Conservation (phyloP, 371 early-diverging fungal species). For the Gilbertella persicaria region DNA sequence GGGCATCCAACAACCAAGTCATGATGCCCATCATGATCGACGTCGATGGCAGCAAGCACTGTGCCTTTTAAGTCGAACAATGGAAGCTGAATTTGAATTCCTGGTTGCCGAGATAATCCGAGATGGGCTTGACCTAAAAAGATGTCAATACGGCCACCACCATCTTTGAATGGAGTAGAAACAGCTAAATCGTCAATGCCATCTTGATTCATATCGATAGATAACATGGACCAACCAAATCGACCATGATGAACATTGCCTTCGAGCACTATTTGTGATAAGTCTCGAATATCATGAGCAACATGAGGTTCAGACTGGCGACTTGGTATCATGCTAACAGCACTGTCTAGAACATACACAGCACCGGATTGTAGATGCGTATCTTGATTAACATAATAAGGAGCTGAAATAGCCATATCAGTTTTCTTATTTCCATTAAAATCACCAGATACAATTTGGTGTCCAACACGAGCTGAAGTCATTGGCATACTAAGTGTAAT, state of each 20-base stretch:
- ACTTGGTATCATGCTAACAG: neutral
- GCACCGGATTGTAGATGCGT: conserved; percentile 53
- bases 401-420: conserved; percentile 76
- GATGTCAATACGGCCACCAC: conserved; percentile 58
- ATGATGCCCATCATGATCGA: conserved; percentile 63
- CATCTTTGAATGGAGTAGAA: conserved; percentile 65
- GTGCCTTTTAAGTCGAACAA: conserved; percentile 54
- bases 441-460: conserved; percentile 65
- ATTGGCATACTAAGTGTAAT: conserved; percentile 47
- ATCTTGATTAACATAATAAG: conserved; percentile 47
- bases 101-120: conserved; percentile 47
- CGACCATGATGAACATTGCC: conserved; percentile 47
- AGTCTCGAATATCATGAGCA: conserved; percentile 33
- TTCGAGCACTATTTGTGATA: conserved; percentile 27
- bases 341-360: conserved; percentile 54
- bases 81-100: conserved; percentile 38
- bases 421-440: conserved; percentile 63
- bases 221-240: conserved; percentile 78
- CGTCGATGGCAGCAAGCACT: conserved; percentile 59
- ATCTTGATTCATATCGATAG: conserved; percentile 81
- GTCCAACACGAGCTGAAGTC: conserved; percentile 68
- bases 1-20: conserved; percentile 80
- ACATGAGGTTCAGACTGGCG: neutral
- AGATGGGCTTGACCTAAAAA: conserved; percentile 63
- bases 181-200: conserved; percentile 88